These are phyloP conservation scores for Candida silvicultrix DNA, from an alignment of 805 yeast genomes.

Conservation along the genomic window DNA sequence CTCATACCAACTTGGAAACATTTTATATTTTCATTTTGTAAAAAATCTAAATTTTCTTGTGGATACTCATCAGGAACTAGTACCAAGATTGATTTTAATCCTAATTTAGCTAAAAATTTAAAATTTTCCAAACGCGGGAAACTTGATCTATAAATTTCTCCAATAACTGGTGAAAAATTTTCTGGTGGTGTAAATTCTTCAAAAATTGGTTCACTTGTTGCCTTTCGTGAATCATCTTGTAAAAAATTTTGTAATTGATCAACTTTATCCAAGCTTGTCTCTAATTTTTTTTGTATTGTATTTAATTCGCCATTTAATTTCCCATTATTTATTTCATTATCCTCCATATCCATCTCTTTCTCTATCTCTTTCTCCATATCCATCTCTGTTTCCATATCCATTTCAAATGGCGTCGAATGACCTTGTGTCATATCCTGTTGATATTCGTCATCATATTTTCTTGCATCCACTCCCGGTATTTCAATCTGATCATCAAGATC, in stretches of 20 bases:
- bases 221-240: background rate
- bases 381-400: background rate
- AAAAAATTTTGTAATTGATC: background rate
- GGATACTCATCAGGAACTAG: conserved; percentile 93
- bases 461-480: background rate
- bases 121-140: conserved; percentile 88
- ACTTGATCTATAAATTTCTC: conserved; percentile 76
- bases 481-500: background rate
- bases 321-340: background rate
- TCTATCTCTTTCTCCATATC: too few species aligned
- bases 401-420: background rate
- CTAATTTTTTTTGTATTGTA: background rate
- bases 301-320: background rate
- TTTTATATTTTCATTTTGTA: conserved; percentile 52
- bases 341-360: too few species aligned
- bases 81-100: conserved; percentile 70
- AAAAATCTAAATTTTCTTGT: conserved; percentile 58
- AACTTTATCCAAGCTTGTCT: background rate
- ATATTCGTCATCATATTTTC: background rate
- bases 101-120: conserved; percentile 52
- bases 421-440: background rate
- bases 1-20: conserved; percentile 87
- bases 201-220: background rate
- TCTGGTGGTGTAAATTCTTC: conserved; percentile 59
- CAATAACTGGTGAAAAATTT: conserved; percentile 81